A percentile compares a stretch with the other conserved stretches of the same genome.
Evolutionary conservation across 2,329 filamentous ascomycete species (phyloP).

Genomic region (Stylonectria norvegica): DNA sequence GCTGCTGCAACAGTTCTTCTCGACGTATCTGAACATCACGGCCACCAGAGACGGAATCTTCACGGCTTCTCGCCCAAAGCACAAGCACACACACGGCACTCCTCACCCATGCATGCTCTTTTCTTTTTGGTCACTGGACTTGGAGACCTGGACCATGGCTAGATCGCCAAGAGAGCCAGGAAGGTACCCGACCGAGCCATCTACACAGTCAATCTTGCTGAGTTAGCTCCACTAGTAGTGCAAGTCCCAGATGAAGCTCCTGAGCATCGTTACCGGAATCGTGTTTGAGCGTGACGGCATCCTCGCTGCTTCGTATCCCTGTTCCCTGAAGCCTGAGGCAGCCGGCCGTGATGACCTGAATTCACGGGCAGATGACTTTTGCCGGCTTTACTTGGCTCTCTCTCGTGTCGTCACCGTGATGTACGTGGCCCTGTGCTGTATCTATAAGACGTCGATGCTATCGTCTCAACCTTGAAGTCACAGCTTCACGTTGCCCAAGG

Average conservation of each 20-base stretch:
- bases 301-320: slow-evolving; percentile 11
- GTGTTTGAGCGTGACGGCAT: slow-evolving; percentile 25
- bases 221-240: slow-evolving; percentile 20
- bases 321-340: no score
- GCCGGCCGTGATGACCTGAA: slow-evolving; percentile 25
- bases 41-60: slow-evolving; percentile 8
- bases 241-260: slow-evolving; percentile 15
- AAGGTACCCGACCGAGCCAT: slow-evolving; percentile 23
- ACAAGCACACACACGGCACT: slow-evolving; percentile 14
- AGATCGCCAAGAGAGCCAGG: slow-evolving; percentile 19
- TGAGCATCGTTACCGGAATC: slow-evolving; percentile 10
- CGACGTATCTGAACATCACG: slow-evolving; percentile 26
- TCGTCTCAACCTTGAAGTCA: no score
- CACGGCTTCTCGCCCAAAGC: slow-evolving; percentile 16
- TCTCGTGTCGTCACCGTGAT: no score
- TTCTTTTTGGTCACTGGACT: slow-evolving; percentile 17
- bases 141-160: slow-evolving; percentile 13
- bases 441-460: no score
- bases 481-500: no score
- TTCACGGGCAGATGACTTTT: slow-evolving; percentile 21
- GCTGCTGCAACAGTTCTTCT: slow-evolving; percentile 4
- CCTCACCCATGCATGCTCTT: slow-evolving; percentile 19
- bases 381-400: no score
- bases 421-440: no score
- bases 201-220: slow-evolving; percentile 21